Evolutionary conservation across 495 filamentous ascomycete species (phyloP).

Genomic region (Penicillium subrubescens): DNA sequence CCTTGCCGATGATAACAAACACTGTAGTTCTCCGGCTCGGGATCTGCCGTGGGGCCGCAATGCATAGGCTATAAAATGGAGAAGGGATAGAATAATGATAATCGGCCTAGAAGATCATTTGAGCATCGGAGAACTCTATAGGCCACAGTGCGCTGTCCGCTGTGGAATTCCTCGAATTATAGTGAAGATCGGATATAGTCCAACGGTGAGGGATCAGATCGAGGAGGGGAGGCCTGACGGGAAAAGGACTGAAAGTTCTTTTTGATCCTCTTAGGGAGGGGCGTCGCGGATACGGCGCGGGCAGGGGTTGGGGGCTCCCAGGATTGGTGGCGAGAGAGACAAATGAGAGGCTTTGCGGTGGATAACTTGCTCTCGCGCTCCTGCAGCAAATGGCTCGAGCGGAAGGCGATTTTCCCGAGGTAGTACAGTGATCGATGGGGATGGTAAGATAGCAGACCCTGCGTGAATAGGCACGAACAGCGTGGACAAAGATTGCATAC

Average conservation of each 20-base stretch:
- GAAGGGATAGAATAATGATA: not conserved
- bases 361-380: not conserved
- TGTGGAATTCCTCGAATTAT: conserved; percentile 1
- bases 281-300: conserved; percentile 26
- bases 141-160: not conserved
- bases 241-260: conserved; percentile 13
- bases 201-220: conserved; percentile 15
- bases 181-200: conserved; percentile 13
- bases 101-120: not conserved
- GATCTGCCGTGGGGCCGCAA: conserved; percentile 6
- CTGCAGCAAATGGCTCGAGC: conserved; percentile 10
- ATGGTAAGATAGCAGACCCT: conserved; percentile 24
- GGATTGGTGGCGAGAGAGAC: conserved; percentile 1
- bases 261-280: conserved; percentile 16
- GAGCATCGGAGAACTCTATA: not conserved
- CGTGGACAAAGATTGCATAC: not conserved
- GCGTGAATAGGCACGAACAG: conserved; percentile 13
- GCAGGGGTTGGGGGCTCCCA: not conserved
- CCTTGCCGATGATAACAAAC: not conserved
- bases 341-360: conserved; percentile 21
- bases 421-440: conserved; percentile 29
- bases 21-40: conserved; percentile 4
- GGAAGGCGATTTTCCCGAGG: conserved; percentile 26
- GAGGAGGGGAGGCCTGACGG: conserved; percentile 1
- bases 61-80: not conserved